Conservation (phyloP, 2,329 filamentous ascomycete genomes). For the Rutstroemia sp. region DNA sequence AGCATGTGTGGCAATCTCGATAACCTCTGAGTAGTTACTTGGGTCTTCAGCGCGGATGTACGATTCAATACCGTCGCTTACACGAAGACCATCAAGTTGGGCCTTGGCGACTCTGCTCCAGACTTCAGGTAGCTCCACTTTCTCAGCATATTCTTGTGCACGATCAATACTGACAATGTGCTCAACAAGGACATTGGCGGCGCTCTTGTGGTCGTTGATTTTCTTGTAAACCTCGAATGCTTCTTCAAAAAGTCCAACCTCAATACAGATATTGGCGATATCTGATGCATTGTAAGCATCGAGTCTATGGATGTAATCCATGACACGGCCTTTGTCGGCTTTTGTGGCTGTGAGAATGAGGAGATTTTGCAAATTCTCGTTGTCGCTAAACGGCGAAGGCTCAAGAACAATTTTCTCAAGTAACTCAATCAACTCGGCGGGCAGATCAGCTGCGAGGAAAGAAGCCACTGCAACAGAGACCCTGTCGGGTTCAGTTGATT, state of each 20-base stretch:
- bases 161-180: conserved; percentile 97
- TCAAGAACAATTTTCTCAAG: conserved; percentile 99
- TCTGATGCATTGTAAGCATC: conserved; percentile 86
- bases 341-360: conserved; percentile 95
- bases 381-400: conserved; percentile 97
- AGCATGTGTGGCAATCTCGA: conserved; percentile 88
- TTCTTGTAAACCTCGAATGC: conserved; percentile 99
- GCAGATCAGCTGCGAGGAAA: conserved; percentile 85
- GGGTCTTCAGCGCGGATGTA: conserved; percentile 95
- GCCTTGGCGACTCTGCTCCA: conserved; percentile 99
- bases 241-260: conserved; percentile 91
- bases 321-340: conserved; percentile 88
- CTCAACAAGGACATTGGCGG: conserved; percentile 88
- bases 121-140: conserved; percentile 87
- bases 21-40: conserved; percentile 90
- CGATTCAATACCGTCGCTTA: conserved; percentile 88
- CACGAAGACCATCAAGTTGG: conserved; percentile 89
- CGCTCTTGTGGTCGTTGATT: conserved; percentile 78
- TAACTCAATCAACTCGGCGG: conserved; percentile 90
- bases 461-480: conserved; percentile 91
- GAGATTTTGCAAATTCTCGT: conserved; percentile 90
- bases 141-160: conserved; percentile 90
- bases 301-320: conserved; percentile 92
- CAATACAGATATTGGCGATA: conserved; percentile 87
- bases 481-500: conserved; percentile 87